A percentile compares a stretch with the other conserved stretches of the same genome.
Evolutionary conservation across 352 stramenopile species (phyloP).

Genomic region (Pythium periplocum): DNA sequence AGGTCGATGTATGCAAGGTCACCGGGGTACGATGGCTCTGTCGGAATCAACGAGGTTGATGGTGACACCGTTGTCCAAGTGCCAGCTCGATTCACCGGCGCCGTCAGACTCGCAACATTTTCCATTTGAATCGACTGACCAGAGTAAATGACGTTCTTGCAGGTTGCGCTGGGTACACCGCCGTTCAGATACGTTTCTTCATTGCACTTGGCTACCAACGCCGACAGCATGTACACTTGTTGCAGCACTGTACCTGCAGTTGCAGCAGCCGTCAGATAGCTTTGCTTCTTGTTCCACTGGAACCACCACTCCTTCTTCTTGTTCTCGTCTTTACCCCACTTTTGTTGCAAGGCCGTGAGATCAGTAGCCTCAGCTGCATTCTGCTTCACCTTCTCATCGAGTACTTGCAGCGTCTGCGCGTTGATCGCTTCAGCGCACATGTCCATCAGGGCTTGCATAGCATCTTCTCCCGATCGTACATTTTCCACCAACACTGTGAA

Average conservation of each 20-base stretch:
- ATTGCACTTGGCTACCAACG: slow-evolving; percentile 5
- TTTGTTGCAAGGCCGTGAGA: slow-evolving; percentile 2
- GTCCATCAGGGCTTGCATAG: slow-evolving; percentile 6
- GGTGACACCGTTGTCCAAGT: too few relatives aligned
- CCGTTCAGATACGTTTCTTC: slow-evolving; percentile 4
- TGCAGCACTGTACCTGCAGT: slow-evolving; percentile 8
- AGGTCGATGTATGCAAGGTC: slow-evolving; percentile 12
- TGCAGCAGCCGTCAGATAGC: slow-evolving; percentile 8
- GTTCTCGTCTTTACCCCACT: slow-evolving; percentile 4
- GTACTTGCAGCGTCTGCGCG: slow-evolving; percentile 2
- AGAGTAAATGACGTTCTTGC: slow-evolving; percentile 6
- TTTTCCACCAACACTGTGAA: slow-evolving; percentile 5
- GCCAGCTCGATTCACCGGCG: neutral
- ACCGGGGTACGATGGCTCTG: slow-evolving; percentile 3
- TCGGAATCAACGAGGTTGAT: slow-evolving; percentile 2
- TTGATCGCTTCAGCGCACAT: slow-evolving; percentile 9
- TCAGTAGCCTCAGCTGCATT: slow-evolving; percentile 8
- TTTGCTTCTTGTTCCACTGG: slow-evolving; percentile 9
- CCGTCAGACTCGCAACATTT: slow-evolving; percentile 1
- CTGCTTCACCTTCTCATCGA: slow-evolving; percentile 5
- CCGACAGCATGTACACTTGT: slow-evolving; percentile 7
- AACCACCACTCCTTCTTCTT: slow-evolving; percentile 12
- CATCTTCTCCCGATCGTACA: slow-evolving; percentile 2
- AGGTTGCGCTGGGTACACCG: slow-evolving; percentile 5
- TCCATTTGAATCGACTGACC: neutral